Base-by-base conservation (phyloP, 2,329 filamentous ascomycete species). In the Trichoderma sp. region DNA sequence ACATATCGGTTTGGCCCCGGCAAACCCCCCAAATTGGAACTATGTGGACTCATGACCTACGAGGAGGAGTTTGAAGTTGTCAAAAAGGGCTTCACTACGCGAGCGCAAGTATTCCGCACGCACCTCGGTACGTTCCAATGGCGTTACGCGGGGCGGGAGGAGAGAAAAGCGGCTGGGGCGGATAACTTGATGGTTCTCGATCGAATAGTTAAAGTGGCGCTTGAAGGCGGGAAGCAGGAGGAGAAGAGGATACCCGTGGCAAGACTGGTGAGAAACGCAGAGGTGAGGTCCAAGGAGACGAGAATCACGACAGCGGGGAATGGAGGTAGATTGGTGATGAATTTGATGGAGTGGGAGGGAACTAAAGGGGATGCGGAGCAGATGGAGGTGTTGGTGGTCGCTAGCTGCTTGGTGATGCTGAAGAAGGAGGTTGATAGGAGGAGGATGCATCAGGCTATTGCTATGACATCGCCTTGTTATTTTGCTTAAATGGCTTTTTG, bases 371-470 rank as follows among this genome's bases (percentile, higher is more conserved):
- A 79, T 56, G 72, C 66, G 3, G 73, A 74, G 59, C 77, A 86
- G 73, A 76, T 85, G 70, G 81, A 87, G 73, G 79, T 82, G n/a
- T 71, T 89, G 24, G 81, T 86, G 11, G 81, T 90, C 21, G 83
- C 84, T 55, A 89, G 85, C 19, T 88, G 84, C 69, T 72, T 91
- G 68, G 77, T 84, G 19, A 89, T 91, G 88, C 76, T 91, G 72
- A 90, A 91, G 83, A 87, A 86, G 77, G 89, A 91, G 81, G 79
- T 89, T 61, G 88, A 91, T 76, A 80, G 88, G 53, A 80, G 86
- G 72, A 81, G 86, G 69, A 75, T 81, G 70, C 77, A 85, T 61
- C 86, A 90, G 80, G 77, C 83, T 56, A 81, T 83, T 68, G 77
- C 82, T 4, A 81, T 87, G 29, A 33, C 29, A 19, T 37, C 64